Evolutionary conservation across 2,329 filamentous ascomycete genomes (phyloP).

Genomic region (Xylariales sp.): DNA sequence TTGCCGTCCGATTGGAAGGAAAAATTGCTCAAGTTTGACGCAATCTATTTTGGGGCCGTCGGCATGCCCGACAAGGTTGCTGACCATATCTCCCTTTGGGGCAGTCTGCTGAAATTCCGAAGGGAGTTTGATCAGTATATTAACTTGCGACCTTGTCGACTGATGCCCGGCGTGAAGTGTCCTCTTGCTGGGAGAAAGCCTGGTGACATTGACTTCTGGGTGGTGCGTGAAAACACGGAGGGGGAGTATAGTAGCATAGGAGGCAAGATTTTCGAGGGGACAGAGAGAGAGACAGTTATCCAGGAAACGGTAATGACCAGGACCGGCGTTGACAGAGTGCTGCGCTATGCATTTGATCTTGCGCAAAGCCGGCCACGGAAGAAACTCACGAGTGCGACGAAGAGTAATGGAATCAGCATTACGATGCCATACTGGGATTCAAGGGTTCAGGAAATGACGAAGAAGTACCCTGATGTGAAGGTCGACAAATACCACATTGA

Average conservation of each 20-base stretch:
- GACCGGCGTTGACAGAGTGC: constrained; percentile 51
- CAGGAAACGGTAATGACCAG: constrained; percentile 59
- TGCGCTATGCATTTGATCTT: constrained; percentile 58
- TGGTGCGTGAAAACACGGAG: constrained; percentile 60
- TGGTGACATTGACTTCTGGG: constrained; percentile 61
- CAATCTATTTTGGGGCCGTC: constrained; percentile 65
- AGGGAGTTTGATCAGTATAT: constrained; percentile 65
- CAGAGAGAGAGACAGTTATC: constrained; percentile 53
- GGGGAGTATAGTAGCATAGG: constrained; percentile 61
- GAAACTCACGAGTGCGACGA: constrained; percentile 59
- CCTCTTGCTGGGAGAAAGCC: constrained; percentile 48
- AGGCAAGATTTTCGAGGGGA: constrained; percentile 53
- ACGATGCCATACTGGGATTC: constrained; percentile 65
- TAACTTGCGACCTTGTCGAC: constrained; percentile 60
- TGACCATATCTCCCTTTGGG: constrained; percentile 65
- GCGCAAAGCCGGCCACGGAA: constrained; percentile 50
- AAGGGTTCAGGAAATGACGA: constrained; percentile 46
- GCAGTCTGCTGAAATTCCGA: constrained; percentile 61
- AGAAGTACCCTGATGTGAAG: constrained; percentile 50
- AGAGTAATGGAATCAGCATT: constrained; percentile 59
- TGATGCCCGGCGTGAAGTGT: constrained; percentile 55
- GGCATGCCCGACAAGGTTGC: constrained; percentile 52
- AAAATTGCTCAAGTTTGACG: constrained; percentile 54
- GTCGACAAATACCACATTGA: constrained; percentile 62
- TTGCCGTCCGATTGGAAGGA: constrained; percentile 43